These are phyloP conservation scores for Fraxinus ornus DNA, from an alignment of 305 asterid genomes.

Conservation along the genomic window DNA sequence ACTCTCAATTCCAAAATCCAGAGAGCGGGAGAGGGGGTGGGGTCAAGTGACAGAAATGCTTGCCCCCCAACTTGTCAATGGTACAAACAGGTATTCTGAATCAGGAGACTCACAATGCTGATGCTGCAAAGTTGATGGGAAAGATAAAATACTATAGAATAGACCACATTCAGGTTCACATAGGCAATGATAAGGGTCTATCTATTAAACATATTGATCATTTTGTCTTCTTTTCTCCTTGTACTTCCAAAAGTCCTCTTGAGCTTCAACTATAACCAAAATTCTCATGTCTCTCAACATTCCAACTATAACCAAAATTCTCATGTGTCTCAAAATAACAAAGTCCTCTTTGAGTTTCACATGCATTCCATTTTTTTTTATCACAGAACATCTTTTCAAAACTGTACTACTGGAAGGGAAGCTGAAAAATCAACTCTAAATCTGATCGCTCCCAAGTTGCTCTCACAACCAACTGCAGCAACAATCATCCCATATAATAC, in stretches of 20 bases:
- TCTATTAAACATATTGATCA: background rate
- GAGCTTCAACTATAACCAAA: background rate
- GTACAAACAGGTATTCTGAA: background rate
- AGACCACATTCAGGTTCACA: background rate
- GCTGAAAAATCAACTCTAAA: no score
- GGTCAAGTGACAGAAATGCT: background rate
- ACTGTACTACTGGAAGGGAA: no score
- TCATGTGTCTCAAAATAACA: background rate
- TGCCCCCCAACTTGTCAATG: background rate
- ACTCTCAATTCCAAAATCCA: background rate
- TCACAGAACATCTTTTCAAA: background rate
- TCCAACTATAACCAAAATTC: no score
- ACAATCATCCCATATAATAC: no score
- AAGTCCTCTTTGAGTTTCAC: background rate
- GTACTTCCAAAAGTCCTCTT: background rate
- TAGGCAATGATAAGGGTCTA: background rate
- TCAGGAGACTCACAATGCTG: background rate
- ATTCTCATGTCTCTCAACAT: background rate
- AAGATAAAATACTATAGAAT: background rate
- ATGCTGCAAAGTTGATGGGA: background rate
- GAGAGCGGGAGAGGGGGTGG: background rate
- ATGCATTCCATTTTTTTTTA: background rate
- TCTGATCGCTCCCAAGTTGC: no score
- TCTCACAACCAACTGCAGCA: no score
- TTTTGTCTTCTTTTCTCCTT: background rate